Percentiles rank a stretch among this genome's conserved stretches.
Conservation (phyloP, 208 protist genomes). For the Strigomonas culicis region DNA sequence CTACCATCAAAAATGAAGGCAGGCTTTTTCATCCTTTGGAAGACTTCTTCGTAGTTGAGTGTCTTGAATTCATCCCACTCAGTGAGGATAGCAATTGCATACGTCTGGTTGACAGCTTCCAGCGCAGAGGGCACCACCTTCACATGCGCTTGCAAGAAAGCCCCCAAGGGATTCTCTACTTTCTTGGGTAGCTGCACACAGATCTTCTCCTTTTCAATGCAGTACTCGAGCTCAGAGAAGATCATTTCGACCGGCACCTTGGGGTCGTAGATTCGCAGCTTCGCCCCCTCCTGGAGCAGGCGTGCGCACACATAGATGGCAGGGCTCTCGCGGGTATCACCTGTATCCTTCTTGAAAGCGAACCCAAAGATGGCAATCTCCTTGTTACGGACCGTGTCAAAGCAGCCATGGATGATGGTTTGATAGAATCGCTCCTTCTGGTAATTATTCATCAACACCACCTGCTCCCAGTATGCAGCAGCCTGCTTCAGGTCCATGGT, state of each 20-base stretch:
- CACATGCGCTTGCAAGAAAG: conserved; percentile 25
- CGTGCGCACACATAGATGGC: conserved; percentile 87
- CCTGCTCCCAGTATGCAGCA: conserved; percentile 94
- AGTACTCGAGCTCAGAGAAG: conserved; percentile 62
- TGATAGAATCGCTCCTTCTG: conserved; percentile 93
- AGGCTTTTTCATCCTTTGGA: conserved; percentile 92
- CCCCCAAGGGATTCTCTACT: neutral
- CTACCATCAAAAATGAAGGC: conserved; percentile 96
- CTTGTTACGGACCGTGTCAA: conserved; percentile 93
- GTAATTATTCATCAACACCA: conserved; percentile 96
- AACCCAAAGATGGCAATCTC: conserved; percentile 94
- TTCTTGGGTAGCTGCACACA: neutral
- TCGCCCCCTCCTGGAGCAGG: conserved; percentile 90
- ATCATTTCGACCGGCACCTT: conserved; percentile 75
- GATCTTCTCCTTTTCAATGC: conserved; percentile 16
- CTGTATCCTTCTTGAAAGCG: conserved; percentile 98
- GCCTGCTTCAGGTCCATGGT: conserved; percentile 88
- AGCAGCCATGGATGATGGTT: conserved; percentile 85
- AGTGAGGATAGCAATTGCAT: conserved; percentile 94
- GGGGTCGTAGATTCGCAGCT: conserved; percentile 96
- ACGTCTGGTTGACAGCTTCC: conserved; percentile 62
- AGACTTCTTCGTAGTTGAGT: conserved; percentile 87
- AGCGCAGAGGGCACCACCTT: conserved; percentile 43
- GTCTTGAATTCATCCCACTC: conserved; percentile 97
- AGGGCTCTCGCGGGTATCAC: conserved; percentile 94